Base-by-base conservation (phyloP, 1,139 yeast genomes). In the Waltiozyma sp. region DNA sequence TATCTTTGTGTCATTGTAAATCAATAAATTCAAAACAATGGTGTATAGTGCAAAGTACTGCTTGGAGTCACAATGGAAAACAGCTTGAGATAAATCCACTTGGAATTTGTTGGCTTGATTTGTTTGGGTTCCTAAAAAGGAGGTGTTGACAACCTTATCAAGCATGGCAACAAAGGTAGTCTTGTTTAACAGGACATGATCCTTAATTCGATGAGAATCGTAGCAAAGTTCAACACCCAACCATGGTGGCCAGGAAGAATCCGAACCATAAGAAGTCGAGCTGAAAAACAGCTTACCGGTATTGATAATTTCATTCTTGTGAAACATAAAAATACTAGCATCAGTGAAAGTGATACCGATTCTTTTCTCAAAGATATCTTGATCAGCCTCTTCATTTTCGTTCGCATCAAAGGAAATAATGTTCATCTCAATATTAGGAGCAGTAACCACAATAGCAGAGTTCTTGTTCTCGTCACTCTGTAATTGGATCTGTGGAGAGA, bases 401-500 rank as follows among this genome's bases (percentile, higher is more conserved):
- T 62, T 59, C 26, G 64, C 60, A 45, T 72, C 76, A 50, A 76
- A 75, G 2, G 77, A 67, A 18, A 86, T 60, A 9, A 80, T 72
- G 49, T 86, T 74, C 51, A 82, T 56, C 51, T 85, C 91, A 47
- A 91, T 72, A 50, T 77, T 81, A 47, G 80, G 80, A 0, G 95
- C 75, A 1, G 87, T 73, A 10, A 87, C 65, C 43, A 87, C 60
- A n/a, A 87, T 72, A 43, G 85, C 77, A 2, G 82, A 70, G 40
- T 75, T 75, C 0, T 79, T 76, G 40, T 76, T 75, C 42, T 75
- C 75, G 23, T 78, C 80, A 42, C 85, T 73, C 47, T 82, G 80
- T 19, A 89, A 61, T 57, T 89, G 95, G 41, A 91, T 76, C 58
- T 91, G 97, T 0, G 98, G 97, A 1, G 89, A 75, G 13, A 86